These are phyloP conservation scores for Saxispiralis lemnorum DNA, from an alignment of 495 filamentous ascomycete genomes.

Conservation along the genomic window DNA sequence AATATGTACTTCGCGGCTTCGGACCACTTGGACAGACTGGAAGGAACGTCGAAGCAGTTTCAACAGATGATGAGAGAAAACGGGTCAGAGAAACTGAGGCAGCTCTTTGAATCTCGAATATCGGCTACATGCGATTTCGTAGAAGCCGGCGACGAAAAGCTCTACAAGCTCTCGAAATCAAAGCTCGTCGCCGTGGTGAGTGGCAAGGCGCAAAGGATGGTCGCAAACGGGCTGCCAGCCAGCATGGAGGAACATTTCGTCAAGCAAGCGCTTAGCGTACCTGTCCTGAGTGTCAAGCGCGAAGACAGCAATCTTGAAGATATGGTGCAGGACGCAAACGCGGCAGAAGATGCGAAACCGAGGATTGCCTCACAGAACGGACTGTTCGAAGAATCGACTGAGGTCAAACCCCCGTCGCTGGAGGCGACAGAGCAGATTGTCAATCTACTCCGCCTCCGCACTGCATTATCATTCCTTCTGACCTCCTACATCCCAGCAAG, in stretches of 20 bases:
- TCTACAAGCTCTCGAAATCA: conserved; percentile 56
- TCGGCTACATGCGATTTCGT: conserved; percentile 57
- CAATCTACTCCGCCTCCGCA: conserved; percentile 52
- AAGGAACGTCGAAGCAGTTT: conserved; percentile 37
- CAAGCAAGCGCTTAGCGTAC: conserved; percentile 51
- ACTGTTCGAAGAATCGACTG: too few species aligned
- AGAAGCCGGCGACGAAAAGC: conserved; percentile 60
- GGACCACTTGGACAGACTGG: conserved; percentile 57
- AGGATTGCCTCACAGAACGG: not conserved
- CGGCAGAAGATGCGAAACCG: conserved; percentile 19
- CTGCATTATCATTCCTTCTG: conserved; percentile 58
- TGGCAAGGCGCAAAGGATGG: conserved; percentile 55
- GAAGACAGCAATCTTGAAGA: conserved; percentile 22
- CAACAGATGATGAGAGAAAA: conserved; percentile 26
- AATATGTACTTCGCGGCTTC: conserved; percentile 57
- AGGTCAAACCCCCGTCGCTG: too few species aligned
- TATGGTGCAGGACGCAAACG: conserved; percentile 6
- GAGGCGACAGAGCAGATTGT: too few species aligned
- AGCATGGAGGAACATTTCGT: conserved; percentile 83
- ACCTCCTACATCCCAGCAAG: conserved; percentile 46
- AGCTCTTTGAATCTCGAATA: conserved; percentile 31
- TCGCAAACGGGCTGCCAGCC: conserved; percentile 42
- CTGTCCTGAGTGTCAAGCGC: conserved; percentile 33
- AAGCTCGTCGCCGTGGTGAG: conserved; percentile 54
- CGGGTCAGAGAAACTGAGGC: conserved; percentile 20